A percentile compares a stretch with the other conserved stretches of the same genome.
phyloP scores from a whole-genome alignment of 73 alveolate species.

The Symbiodinium natans region DNA sequence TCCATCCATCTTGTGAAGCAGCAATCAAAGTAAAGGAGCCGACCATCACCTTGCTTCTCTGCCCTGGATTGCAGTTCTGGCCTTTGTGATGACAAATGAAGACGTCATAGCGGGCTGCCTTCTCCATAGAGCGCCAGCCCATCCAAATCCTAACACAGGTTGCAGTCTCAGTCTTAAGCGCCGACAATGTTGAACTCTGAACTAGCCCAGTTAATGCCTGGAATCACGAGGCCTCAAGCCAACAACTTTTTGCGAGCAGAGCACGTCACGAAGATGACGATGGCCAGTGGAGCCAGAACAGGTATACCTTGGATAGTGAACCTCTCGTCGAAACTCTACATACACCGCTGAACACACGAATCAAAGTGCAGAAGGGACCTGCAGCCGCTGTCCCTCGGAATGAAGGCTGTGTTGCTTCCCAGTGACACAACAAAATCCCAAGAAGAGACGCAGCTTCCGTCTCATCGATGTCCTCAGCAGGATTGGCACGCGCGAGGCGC shows the following conservation, averaged over 20 bases:
- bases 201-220: not conserved
- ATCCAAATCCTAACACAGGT: conserved; percentile 29
- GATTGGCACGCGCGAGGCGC: not conserved
- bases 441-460: conserved; percentile 26
- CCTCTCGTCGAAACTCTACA: no score
- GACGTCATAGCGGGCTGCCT: conserved; percentile 18
- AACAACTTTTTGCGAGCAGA: not conserved
- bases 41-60: not conserved
- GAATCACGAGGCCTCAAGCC: not conserved
- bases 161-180: not conserved
- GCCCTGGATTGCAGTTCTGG: not conserved
- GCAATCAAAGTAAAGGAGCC: not conserved
- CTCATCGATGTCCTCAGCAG: not conserved
- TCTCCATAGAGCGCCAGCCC: conserved; percentile 32
- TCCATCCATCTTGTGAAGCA: not conserved
- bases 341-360: no score
- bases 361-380: no score
- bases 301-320: conserved; percentile 38
- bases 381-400: no score
- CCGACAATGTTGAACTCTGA: no score
- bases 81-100: conserved; percentile 83
- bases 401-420: not conserved
- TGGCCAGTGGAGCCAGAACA: conserved; percentile 49
- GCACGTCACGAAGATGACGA: not conserved
- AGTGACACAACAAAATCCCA: conserved; percentile 37